phyloP scores from a whole-genome alignment of 202 grass and related monocot species.

The Carex arenaria region DNA sequence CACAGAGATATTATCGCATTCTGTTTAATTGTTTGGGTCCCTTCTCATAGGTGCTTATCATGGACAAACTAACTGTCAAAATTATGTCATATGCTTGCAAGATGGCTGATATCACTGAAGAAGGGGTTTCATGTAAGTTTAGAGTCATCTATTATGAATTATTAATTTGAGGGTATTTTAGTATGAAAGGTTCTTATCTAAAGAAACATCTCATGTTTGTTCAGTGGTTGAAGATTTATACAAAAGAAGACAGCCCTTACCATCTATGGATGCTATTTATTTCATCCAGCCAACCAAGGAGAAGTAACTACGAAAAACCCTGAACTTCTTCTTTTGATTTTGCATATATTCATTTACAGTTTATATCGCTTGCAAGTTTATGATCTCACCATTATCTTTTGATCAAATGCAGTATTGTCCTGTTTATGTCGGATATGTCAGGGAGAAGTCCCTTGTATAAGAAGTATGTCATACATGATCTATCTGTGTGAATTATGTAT shows the following conservation, averaged over 20 bases:
- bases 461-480: constrained; percentile 39
- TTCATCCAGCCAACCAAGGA: constrained; percentile 99
- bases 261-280: constrained; percentile 96
- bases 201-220: constrained; percentile 25
- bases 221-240: constrained; percentile 98
- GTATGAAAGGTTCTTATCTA: constrained; percentile 24
- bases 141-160: constrained; percentile 20
- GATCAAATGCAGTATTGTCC: constrained; percentile 60
- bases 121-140: constrained; percentile 94
- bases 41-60: constrained; percentile 79
- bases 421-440: constrained; percentile 96
- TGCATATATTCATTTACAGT: not conserved
- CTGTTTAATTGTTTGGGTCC: constrained; percentile 28
- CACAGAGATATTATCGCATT: not conserved
- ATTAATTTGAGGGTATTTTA: constrained; percentile 22
- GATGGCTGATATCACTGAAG: constrained; percentile 98
- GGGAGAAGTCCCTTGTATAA: constrained; percentile 94
- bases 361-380: not conserved
- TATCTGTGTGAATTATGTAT: constrained; percentile 22
- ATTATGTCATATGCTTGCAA: constrained; percentile 92
- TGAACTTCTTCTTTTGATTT: constrained; percentile 20
- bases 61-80: constrained; percentile 95
- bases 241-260: constrained; percentile 90
- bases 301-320: constrained; percentile 54
- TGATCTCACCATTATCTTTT: constrained; percentile 35